These are phyloP conservation scores for Dactylellina drechsleri DNA, from an alignment of 2,329 filamentous ascomycete species.

Conservation along the genomic window DNA sequence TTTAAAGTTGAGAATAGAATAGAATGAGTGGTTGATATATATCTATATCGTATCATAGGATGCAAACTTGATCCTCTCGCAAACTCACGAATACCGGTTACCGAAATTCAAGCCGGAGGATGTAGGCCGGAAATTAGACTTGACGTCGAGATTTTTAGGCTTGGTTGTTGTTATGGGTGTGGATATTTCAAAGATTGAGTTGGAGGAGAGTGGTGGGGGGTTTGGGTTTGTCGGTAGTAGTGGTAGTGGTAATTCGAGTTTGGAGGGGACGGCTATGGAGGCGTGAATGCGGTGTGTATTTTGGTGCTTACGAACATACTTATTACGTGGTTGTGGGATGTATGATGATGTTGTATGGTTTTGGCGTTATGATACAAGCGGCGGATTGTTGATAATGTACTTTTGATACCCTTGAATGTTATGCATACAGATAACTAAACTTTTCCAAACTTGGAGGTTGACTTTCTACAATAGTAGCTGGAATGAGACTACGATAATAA, in stretches of 20 bases:
- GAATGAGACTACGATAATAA: too few species aligned
- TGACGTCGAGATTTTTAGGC: slow-evolving; percentile 87
- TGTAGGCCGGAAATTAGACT: slow-evolving; percentile 68
- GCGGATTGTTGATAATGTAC: too few species aligned
- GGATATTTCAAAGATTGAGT: slow-evolving; percentile 86
- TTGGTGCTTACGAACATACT: too few species aligned
- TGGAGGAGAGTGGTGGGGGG: slow-evolving; percentile 70
- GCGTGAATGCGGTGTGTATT: slow-evolving; percentile 1
- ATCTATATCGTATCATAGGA: slow-evolving; percentile 69
- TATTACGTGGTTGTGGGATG: too few species aligned
- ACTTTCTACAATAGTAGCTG: background rate
- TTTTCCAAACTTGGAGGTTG: too few species aligned
- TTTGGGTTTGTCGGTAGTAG: slow-evolving; percentile 4
- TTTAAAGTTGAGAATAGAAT: background rate
- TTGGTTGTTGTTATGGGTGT: slow-evolving; percentile 88
- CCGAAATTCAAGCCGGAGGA: slow-evolving; percentile 64
- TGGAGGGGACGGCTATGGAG: slow-evolving; percentile 26
- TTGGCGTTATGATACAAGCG: too few species aligned
- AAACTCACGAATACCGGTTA: slow-evolving; percentile 88
- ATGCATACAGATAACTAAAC: too few species aligned
- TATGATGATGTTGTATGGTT: too few species aligned
- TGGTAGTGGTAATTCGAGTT: background rate
- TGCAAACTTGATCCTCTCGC: slow-evolving; percentile 83
- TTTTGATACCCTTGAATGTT: too few species aligned
- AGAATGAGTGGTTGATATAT: background rate